Conservation (phyloP, 139 green algal species). For the Chlamydomonas incerta region DNA sequence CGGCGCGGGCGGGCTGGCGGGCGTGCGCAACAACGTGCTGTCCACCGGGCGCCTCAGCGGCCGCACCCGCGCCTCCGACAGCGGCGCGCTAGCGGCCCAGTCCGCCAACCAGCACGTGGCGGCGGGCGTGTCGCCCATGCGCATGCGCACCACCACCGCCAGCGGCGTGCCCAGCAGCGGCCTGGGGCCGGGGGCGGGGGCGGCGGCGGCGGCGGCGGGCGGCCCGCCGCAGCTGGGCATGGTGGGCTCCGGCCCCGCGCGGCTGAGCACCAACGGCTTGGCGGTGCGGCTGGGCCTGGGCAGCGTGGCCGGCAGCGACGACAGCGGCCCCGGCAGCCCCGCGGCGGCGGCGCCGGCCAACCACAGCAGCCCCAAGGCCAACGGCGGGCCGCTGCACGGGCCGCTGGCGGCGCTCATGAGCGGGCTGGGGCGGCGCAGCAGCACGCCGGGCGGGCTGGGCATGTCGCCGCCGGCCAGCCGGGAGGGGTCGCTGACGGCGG, state of each 20-base stretch:
- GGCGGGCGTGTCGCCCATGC: conserved; percentile 15
- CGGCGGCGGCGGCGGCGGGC: not conserved
- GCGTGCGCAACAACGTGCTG: not conserved
- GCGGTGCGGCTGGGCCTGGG: not conserved
- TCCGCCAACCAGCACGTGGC: not conserved
- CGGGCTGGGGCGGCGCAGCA: not conserved
- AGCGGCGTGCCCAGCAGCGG: not conserved
- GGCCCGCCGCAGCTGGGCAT: not conserved
- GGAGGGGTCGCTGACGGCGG: too few relatives aligned
- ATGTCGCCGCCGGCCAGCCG: not conserved
- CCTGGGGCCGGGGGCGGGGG: too few relatives aligned
- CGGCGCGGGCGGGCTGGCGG: not conserved
- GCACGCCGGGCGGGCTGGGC: conserved; percentile 5
- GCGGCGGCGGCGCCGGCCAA: too few relatives aligned
- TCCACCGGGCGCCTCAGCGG: conserved; percentile 4
- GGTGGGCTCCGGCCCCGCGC: not conserved
- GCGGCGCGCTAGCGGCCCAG: not conserved
- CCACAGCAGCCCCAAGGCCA: not conserved
- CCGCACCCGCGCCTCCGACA: conserved; percentile 26
- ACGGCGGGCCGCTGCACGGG: not conserved
- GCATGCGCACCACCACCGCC: not conserved
- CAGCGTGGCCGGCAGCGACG: not conserved
- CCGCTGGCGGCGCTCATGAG: not conserved
- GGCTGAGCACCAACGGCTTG: not conserved
- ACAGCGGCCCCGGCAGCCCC: not conserved